Conservation (phyloP, 1,284 basidiomycete species). For the Thecaphora thlaspeos region DNA sequence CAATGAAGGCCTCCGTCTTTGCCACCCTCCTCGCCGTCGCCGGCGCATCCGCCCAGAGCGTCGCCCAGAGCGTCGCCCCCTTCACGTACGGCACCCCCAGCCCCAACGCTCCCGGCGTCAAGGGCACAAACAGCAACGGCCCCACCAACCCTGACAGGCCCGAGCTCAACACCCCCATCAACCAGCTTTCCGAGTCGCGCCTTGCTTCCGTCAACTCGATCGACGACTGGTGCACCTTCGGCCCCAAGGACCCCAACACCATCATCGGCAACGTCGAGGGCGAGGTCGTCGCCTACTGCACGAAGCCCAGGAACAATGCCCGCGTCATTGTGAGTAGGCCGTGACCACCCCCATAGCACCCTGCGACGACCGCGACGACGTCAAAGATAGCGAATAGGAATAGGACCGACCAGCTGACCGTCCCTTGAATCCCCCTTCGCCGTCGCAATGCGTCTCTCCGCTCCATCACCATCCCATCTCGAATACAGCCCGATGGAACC, state of each 20-base stretch:
- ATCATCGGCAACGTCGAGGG: constrained; percentile 68
- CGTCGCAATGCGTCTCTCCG: constrained; percentile 1
- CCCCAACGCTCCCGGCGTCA: constrained; percentile 44
- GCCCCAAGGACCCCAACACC: constrained; percentile 57
- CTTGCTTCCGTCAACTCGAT: constrained; percentile 47
- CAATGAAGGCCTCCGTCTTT: constrained; percentile 22
- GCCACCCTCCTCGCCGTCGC: constrained; percentile 22
- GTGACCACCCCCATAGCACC: neutral
- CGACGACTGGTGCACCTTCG: constrained; percentile 56
- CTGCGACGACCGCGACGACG: too few relatives aligned
- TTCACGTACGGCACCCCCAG: constrained; percentile 51
- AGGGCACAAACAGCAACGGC: constrained; percentile 35
- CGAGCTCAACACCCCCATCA: constrained; percentile 47
- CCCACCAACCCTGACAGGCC: constrained; percentile 48
- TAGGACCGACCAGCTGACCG: too few relatives aligned
- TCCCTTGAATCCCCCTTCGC: too few relatives aligned
- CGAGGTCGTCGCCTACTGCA: constrained; percentile 72
- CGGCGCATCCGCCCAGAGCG: constrained; percentile 12
- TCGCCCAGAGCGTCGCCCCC: constrained; percentile 21
- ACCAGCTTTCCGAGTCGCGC: constrained; percentile 47
- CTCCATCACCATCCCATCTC: neutral
- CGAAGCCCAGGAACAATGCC: constrained; percentile 59
- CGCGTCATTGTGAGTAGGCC: constrained; percentile 44
- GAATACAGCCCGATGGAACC: constrained; percentile 48
- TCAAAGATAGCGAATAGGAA: too few relatives aligned